Percentiles rank a stretch among this genome's conserved stretches.
phyloP scores from a whole-genome alignment of 805 yeast genomes.

The Wickerhamomyces kurtzmanii region DNA sequence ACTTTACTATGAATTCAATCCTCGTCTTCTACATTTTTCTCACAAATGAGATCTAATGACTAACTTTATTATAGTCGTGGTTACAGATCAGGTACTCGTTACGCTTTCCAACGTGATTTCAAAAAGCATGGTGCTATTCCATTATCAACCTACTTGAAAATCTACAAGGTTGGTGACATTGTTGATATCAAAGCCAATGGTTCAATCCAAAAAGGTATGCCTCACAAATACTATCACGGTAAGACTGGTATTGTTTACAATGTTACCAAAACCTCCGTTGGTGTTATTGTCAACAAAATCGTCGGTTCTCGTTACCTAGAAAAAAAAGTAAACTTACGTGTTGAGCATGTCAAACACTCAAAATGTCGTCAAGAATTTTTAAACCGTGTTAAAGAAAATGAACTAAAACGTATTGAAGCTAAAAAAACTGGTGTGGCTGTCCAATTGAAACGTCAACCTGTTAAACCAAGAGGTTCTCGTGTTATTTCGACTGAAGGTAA shows the following conservation, averaged over 20 bases:
- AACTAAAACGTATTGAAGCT: constrained; percentile 88
- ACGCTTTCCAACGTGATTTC: constrained; percentile 99
- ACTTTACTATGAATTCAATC: no score
- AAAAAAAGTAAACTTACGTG: constrained; percentile 97
- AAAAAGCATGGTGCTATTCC: constrained; percentile 90
- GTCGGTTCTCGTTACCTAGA: constrained; percentile 99
- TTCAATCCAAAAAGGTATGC: constrained; percentile 99
- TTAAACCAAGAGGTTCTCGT: constrained; percentile 91
- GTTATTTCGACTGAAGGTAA: constrained; percentile 73
- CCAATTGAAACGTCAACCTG: constrained; percentile 97
- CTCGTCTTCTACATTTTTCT: no score
- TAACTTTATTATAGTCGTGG: constrained; percentile 58
- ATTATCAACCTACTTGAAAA: constrained; percentile 93
- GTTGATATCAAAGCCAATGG: constrained; percentile 99
- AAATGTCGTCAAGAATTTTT: constrained; percentile 99
- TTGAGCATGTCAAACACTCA: constrained; percentile 99
- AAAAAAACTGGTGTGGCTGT: constrained; percentile 88
- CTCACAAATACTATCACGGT: constrained; percentile 99
- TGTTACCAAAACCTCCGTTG: constrained; percentile 97
- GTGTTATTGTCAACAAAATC: constrained; percentile 96
- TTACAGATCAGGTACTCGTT: constrained; percentile 99
- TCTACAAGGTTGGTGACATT: constrained; percentile 98
- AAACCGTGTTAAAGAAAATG: constrained; percentile 96
- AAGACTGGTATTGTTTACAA: constrained; percentile 99
- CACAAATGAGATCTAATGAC: constrained; percentile 4